A percentile compares a stretch with the other conserved stretches of the same genome.
phyloP scores from a whole-genome alignment of 1,284 basidiomycete species.

The Grifola frondosa region DNA sequence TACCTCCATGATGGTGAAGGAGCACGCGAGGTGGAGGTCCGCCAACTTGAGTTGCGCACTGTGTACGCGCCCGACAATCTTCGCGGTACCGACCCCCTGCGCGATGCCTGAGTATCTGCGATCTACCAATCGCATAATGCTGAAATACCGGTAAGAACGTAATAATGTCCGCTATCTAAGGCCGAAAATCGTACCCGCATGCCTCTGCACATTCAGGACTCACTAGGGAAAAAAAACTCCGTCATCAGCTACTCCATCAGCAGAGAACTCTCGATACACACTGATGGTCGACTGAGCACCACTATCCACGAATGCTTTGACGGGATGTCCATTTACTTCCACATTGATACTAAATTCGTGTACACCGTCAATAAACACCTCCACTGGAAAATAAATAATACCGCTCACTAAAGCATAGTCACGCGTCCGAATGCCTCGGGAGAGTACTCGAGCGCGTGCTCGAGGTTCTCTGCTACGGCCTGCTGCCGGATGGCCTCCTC shows the following conservation, averaged over 20 bases:
- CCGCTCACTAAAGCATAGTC: conserved; percentile 89
- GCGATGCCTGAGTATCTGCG: conserved; percentile 88
- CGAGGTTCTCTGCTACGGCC: conserved; percentile 88
- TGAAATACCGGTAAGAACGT: neutral
- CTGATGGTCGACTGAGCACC: conserved; percentile 97
- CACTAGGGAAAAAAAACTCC: conserved; percentile 51
- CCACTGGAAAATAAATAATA: conserved; percentile 2
- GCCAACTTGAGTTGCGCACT: conserved; percentile 89
- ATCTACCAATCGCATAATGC: conserved; percentile 91
- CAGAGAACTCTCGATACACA: too few species aligned
- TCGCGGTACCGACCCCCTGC: conserved; percentile 93
- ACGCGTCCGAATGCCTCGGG: conserved; percentile 95
- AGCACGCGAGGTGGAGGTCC: conserved; percentile 83
- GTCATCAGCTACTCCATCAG: too few species aligned
- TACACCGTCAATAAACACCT: conserved; percentile 5
- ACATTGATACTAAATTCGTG: conserved; percentile 61
- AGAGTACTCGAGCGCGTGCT: conserved; percentile 88
- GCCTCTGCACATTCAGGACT: conserved; percentile 92
- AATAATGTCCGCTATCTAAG: too few species aligned
- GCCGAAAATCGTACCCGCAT: conserved; percentile 76
- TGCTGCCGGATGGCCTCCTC: conserved; percentile 93
- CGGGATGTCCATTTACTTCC: conserved; percentile 87
- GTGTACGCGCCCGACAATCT: conserved; percentile 93
- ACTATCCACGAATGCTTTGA: conserved; percentile 98
- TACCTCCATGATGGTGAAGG: conserved; percentile 95